Conservation (phyloP, 345 rosid species). For the Eucalyptus leucophloia region DNA sequence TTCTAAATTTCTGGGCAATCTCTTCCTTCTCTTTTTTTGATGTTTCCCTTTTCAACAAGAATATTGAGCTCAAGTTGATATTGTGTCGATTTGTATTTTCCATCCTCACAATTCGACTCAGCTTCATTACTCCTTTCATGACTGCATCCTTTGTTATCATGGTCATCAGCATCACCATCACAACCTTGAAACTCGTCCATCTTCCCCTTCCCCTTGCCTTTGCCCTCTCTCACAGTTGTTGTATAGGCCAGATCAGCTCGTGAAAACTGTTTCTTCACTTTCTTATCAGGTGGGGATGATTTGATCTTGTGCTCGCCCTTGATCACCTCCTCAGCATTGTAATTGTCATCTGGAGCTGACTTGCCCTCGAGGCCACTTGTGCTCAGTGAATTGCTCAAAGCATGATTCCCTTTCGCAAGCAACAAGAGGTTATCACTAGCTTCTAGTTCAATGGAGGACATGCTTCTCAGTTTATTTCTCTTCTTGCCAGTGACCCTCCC, state of each 20-base stretch:
- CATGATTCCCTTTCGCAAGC: conserved; percentile 6
- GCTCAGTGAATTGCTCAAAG: background rate
- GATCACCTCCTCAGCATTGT: background rate
- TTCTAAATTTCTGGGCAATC: background rate
- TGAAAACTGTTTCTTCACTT: background rate
- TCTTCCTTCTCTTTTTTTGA: background rate
- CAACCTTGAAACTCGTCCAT: background rate
- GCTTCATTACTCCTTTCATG: background rate
- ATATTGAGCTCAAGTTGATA: background rate
- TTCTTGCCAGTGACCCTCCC: background rate
- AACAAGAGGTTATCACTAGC: conserved; percentile 12
- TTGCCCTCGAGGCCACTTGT: background rate
- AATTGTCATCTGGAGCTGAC: background rate
- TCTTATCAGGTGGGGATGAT: background rate
- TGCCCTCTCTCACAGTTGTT: background rate
- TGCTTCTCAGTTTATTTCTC: background rate
- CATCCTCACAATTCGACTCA: background rate
- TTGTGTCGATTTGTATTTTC: background rate
- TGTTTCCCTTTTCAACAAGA: background rate
- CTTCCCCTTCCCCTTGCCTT: background rate
- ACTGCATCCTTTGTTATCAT: background rate
- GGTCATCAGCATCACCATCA: background rate
- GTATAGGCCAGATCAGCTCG: background rate
- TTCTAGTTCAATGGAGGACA: background rate
- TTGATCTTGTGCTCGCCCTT: background rate